Base-by-base conservation (phyloP, 345 rosid genomes). In the Anacardium occidentale region DNA sequence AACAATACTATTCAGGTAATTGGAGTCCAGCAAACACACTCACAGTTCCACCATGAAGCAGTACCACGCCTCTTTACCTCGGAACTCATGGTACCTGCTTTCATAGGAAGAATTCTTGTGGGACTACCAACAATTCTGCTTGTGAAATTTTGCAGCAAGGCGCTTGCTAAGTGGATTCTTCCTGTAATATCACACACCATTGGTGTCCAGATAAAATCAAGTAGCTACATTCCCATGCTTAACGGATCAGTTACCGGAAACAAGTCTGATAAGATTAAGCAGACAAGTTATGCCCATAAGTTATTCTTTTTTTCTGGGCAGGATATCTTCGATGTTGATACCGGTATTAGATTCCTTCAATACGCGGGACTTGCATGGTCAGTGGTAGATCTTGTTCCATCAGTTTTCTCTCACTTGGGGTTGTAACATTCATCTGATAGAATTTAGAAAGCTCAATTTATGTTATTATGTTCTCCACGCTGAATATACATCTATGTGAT, bases 311-410 rank as follows among this genome's bases (percentile, higher is more conserved):
- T 86, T 68, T 78, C 82, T 24, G 42, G 66, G 34, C 90, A 83
- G 66, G 82, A 81, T 57, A 71, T 81, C 0, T 94, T 90, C 21
- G 91, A 92, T 61, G 90, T 92, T 5, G 98, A 95, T 63, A 89
- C 99, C 0, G 99, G 98, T 20, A 88, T 91, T 42, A 83, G 94
- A 74, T 95, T 91, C 82, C 70, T 95, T 54, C 99, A 95, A 73
- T 91, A 92, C 4, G 88, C 96, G 18, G 98, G 99, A 32, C 98
- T 95, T 52, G 98, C 99, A 20, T 95, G 98, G 99, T 89, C 99
- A 0, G 99, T 95, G 45, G 98, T 92, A 1, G 97, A 94, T 70
- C 89, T 92, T 26, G 97, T 89, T 59, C 97, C 97, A n/a, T 81
- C 97, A 1, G 52, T 95, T 12, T 90, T 89, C 77, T 68, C 85